Percentiles rank a stretch among this genome's conserved stretches.
Conservation (phyloP, 176 grass and related monocot species). For the Dactylis glomerata region DNA sequence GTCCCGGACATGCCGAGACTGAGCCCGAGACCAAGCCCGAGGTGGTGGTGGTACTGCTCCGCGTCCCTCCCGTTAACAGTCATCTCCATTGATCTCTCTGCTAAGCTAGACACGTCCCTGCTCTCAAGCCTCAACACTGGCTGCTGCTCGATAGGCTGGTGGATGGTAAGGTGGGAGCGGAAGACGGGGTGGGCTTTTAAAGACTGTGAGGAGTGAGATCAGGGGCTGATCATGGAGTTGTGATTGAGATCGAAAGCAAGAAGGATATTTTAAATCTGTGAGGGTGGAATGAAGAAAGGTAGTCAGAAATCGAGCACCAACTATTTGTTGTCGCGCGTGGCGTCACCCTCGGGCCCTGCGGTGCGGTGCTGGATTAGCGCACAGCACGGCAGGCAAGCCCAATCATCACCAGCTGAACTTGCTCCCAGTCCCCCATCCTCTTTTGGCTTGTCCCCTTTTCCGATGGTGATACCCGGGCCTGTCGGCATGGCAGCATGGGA, state of each 20-base stretch:
- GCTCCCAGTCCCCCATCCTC: neutral
- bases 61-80: slow-evolving; percentile 8
- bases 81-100: slow-evolving; percentile 8
- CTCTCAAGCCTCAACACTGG: neutral
- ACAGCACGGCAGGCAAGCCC: slow-evolving; percentile 16
- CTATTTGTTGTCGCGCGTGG: neutral
- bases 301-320: neutral
- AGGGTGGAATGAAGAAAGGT: neutral
- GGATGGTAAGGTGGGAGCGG: neutral
- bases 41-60: neutral
- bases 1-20: slow-evolving; percentile 39
- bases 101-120: neutral
- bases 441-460: neutral
- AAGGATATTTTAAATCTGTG: neutral
- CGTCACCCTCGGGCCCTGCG: neutral
- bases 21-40: slow-evolving; percentile 41
- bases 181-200: neutral
- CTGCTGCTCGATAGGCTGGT: neutral
- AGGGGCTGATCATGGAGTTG: neutral
- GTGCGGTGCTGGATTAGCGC: neutral
- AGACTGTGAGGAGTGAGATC: neutral
- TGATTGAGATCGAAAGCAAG: neutral
- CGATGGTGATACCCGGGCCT: neutral
- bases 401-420: slow-evolving; percentile 11
- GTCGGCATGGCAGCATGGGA: neutral